These are phyloP conservation scores for Ajuga chamaepitys DNA, from an alignment of 257 asterid species.

Conservation along the genomic window DNA sequence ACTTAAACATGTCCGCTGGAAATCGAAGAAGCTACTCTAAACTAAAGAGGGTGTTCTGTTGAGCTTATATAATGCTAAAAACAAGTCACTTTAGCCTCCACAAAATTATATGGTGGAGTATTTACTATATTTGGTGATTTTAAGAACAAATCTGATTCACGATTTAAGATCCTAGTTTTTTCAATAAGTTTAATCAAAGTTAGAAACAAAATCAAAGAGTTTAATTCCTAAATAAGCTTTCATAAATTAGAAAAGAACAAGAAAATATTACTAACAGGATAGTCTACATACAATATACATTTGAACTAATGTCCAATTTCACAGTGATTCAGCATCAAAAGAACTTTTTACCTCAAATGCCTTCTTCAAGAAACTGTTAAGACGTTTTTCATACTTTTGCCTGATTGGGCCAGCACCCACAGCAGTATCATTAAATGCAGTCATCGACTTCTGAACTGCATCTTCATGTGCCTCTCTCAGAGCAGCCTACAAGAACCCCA, in stretches of 20 bases:
- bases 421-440: slow-evolving; percentile 70
- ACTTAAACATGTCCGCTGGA: background rate
- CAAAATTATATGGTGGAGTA: background rate
- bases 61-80: background rate
- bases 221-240: background rate
- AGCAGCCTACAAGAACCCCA: slow-evolving; percentile 54
- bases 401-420: slow-evolving; percentile 83
- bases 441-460: slow-evolving; percentile 73
- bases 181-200: background rate
- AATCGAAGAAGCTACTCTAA: background rate
- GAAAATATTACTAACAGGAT: background rate
- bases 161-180: background rate
- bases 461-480: slow-evolving; percentile 91
- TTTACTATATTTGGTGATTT: too few species aligned
- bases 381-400: slow-evolving; percentile 82
- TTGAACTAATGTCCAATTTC: background rate
- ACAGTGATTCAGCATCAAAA: background rate
- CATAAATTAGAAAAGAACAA: background rate
- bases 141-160: background rate
- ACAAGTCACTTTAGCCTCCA: background rate
- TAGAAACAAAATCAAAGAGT: background rate
- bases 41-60: background rate
- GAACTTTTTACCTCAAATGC: slow-evolving; percentile 75
- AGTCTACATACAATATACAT: background rate
- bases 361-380: slow-evolving; percentile 65